Percentiles rank a stretch among this genome's conserved stretches.
Evolutionary conservation across 495 filamentous ascomycete species (phyloP).

Genomic region (Aspergillus funiculosus): DNA sequence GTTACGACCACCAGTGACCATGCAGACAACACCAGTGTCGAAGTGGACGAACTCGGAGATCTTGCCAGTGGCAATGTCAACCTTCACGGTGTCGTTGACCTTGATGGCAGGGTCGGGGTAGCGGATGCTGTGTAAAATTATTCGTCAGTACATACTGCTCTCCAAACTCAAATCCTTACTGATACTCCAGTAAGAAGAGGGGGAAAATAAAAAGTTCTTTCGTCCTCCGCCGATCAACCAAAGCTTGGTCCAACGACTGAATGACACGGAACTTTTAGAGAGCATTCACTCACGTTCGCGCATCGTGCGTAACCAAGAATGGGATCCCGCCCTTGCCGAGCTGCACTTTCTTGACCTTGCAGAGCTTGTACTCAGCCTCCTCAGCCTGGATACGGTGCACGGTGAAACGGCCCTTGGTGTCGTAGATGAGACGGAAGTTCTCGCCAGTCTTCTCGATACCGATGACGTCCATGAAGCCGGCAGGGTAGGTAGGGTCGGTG

Average conservation of each 20-base stretch:
- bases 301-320: constrained; percentile 99
- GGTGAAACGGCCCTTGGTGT: constrained; percentile 99
- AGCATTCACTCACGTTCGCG: constrained; percentile 90
- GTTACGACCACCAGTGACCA: constrained; percentile 98
- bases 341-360: constrained; percentile 99
- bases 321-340: constrained; percentile 98
- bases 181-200: constrained; percentile 21
- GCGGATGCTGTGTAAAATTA: constrained; percentile 65
- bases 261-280: constrained; percentile 72
- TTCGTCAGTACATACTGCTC: constrained; percentile 37
- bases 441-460: constrained; percentile 98
- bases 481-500: constrained; percentile 95
- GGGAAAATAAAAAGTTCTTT: constrained; percentile 24
- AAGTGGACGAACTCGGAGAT: constrained; percentile 93
- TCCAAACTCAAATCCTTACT: constrained; percentile 29
- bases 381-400: constrained; percentile 97
- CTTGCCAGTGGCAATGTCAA: constrained; percentile 93
- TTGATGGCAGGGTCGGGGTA: constrained; percentile 97
- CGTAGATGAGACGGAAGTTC: constrained; percentile 99
- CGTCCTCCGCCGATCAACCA: constrained; percentile 63
- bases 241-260: constrained; percentile 99
- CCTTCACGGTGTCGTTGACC: constrained; percentile 99
- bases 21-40: constrained; percentile 94
- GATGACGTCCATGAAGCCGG: constrained; percentile 99
- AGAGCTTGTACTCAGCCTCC: constrained; percentile 98